Percentiles rank a stretch among this genome's conserved stretches.
Conservation (phyloP, 1,139 yeast genomes). For the Taiozyma sp. region DNA sequence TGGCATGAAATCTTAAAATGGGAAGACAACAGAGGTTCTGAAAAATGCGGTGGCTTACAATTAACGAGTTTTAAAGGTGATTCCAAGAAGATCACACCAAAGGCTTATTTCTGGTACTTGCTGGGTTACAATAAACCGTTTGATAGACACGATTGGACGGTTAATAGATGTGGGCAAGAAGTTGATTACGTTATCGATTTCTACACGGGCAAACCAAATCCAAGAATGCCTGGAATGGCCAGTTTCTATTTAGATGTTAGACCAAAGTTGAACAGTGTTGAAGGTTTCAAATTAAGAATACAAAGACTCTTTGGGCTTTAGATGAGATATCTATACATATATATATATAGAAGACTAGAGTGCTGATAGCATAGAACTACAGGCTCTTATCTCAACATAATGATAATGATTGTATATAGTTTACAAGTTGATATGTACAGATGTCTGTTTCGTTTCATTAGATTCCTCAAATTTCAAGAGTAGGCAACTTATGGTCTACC, state of each 20-base stretch:
- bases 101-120: constrained; percentile 74
- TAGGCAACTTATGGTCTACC: constrained; percentile 21
- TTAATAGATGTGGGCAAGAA: constrained; percentile 80
- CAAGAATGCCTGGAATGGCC: constrained; percentile 41
- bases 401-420: background rate
- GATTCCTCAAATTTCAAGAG: background rate
- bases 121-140: constrained; percentile 76
- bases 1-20: constrained; percentile 83
- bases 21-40: constrained; percentile 66
- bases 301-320: constrained; percentile 52
- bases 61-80: constrained; percentile 89
- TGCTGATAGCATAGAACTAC: too few relatives aligned
- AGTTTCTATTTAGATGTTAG: constrained; percentile 83
- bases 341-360: too few relatives aligned
- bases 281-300: constrained; percentile 72
- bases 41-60: constrained; percentile 79
- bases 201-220: constrained; percentile 61
- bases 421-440: background rate
- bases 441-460: background rate
- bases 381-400: background rate
- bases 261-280: constrained; percentile 79
- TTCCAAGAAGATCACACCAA: constrained; percentile 76
- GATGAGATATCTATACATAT: background rate
- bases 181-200: constrained; percentile 93
- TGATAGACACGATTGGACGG: constrained; percentile 94